These are phyloP conservation scores for Trebouxia sp. DNA, from an alignment of 139 green algal species.

Conservation along the genomic window DNA sequence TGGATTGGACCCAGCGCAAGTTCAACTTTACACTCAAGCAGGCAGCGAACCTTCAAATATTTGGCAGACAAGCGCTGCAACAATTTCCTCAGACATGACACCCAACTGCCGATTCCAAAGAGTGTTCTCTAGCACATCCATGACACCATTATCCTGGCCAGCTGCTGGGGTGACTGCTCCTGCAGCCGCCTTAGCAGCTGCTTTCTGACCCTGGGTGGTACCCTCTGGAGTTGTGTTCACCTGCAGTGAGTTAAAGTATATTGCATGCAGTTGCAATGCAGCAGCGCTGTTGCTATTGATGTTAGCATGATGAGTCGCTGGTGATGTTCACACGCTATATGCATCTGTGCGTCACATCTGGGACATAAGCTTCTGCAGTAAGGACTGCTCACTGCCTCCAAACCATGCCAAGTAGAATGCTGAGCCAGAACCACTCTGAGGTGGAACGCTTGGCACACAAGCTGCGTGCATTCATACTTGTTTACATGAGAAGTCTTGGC, in stretches of 20 bases:
- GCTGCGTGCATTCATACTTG: no score
- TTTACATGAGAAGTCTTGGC: no score
- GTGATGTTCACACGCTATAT: no score
- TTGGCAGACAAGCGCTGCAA: slow-evolving; percentile 86
- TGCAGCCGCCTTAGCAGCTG: neutral
- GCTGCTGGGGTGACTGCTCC: neutral
- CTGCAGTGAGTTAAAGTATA: no score
- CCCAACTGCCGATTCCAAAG: slow-evolving; percentile 88
- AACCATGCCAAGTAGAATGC: no score
- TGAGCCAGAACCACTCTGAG: no score
- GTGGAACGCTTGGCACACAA: no score
- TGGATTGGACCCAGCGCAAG: neutral
- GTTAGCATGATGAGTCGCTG: no score
- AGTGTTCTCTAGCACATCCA: slow-evolving; percentile 82
- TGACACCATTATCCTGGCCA: slow-evolving; percentile 41
- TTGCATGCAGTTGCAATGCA: no score
- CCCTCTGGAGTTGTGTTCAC: slow-evolving; percentile 28
- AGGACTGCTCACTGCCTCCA: no score
- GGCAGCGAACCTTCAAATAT: slow-evolving; percentile 69
- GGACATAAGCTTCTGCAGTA: no score
- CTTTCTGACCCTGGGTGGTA: neutral
- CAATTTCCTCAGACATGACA: slow-evolving; percentile 83
- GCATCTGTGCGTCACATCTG: no score
- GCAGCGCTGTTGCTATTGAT: neutral
- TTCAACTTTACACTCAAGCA: neutral